Percentiles rank a stretch among this genome's conserved stretches.
phyloP scores from a whole-genome alignment of 2,329 filamentous ascomycete genomes.

The Ophiostoma triangulosporum region DNA sequence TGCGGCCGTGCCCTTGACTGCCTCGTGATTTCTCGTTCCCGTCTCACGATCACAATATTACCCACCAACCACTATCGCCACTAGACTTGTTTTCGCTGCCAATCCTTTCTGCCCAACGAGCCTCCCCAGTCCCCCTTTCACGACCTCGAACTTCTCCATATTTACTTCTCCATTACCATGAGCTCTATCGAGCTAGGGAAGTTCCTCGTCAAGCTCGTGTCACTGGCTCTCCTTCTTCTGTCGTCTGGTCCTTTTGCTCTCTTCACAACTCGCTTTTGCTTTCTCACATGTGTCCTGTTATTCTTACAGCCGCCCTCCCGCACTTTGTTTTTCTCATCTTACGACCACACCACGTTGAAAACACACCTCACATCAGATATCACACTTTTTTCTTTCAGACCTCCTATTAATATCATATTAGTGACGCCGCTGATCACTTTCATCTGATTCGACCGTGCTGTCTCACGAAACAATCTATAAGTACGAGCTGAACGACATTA shows the following conservation, averaged over 20 bases:
- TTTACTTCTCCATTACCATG: not conserved
- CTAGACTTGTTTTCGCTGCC: not conserved
- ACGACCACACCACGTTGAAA: not conserved
- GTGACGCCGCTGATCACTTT: not conserved
- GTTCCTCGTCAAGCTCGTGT: not conserved
- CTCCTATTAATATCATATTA: constrained; percentile 1
- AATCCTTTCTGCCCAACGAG: not conserved
- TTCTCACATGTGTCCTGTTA: not conserved
- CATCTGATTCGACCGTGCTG: not conserved
- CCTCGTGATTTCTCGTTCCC: not conserved
- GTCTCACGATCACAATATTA: not conserved
- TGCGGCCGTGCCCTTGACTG: not conserved
- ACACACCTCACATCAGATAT: not conserved
- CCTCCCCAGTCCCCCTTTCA: constrained; percentile 1
- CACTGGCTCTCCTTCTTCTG: not conserved
- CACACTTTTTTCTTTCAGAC: not conserved
- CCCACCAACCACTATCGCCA: not conserved
- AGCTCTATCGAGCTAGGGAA: not conserved
- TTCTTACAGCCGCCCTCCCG: not conserved
- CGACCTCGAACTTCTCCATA: not conserved
- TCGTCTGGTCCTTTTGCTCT: not conserved
- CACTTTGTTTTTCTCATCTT: not conserved
- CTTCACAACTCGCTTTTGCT: not conserved
- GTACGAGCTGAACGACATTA: not conserved
- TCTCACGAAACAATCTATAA: not conserved